phyloP scores from a whole-genome alignment of 306 rosid genomes.

The Vicia faba region DNA sequence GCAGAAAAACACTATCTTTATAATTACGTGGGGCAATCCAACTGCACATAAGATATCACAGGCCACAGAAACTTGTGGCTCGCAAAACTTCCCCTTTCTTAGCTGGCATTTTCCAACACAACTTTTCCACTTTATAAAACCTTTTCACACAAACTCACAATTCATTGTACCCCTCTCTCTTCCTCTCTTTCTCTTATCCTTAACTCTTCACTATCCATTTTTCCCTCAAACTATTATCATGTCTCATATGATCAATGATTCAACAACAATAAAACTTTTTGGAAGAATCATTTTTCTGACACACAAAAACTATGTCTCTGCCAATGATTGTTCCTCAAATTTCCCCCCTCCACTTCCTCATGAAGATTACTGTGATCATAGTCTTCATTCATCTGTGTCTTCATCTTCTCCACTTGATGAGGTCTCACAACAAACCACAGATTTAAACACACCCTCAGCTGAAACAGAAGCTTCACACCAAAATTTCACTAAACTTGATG shows the following conservation, averaged over 20 bases:
- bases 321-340: not conserved
- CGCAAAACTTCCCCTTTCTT: not conserved
- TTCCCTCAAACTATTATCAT: too few species aligned
- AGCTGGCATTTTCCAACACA: not conserved
- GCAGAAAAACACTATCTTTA: not conserved
- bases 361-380: constrained; percentile 11
- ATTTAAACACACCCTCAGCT: constrained; percentile 46
- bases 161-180: too few species aligned
- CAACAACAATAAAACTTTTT: too few species aligned
- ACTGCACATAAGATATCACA: not conserved
- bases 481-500: constrained; percentile 35
- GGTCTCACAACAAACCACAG: constrained; percentile 43
- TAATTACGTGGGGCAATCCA: not conserved
- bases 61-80: not conserved
- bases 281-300: too few species aligned
- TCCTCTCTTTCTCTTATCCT: too few species aligned
- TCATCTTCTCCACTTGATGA: constrained; percentile 27
- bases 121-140: too few species aligned
- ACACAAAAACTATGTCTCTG: too few species aligned
- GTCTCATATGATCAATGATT: too few species aligned
- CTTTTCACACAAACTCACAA: too few species aligned
- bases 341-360: too few species aligned
- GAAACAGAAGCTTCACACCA: constrained; percentile 50
- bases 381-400: constrained; percentile 41
- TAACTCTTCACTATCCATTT: too few species aligned